Conservation (phyloP, 2,329 filamentous ascomycete genomes). For the Colletotrichum chrysophilum region DNA sequence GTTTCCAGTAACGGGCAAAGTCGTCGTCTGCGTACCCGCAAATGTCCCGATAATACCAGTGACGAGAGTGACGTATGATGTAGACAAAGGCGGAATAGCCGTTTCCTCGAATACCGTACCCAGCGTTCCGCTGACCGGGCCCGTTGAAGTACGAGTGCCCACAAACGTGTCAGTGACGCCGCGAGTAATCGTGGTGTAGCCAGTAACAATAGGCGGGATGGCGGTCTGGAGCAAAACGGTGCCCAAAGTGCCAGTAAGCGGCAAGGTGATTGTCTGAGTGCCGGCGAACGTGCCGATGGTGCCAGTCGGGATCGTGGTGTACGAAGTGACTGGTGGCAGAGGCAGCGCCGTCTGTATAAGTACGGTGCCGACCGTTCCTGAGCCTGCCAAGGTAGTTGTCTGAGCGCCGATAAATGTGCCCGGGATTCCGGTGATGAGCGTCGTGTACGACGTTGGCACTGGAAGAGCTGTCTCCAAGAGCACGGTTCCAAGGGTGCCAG, state of each 20-base stretch:
- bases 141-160: neutral
- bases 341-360: neutral
- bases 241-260: neutral
- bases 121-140: neutral
- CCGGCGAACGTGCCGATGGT: neutral
- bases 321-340: neutral
- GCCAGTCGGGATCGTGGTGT: neutral
- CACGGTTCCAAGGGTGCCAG: neutral
- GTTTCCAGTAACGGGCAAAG: neutral
- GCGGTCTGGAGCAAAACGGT: neutral
- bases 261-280: neutral
- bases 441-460: neutral
- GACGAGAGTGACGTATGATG: neutral
- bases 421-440: neutral
- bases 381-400: neutral
- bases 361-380: neutral
- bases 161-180: neutral
- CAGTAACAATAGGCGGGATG: neutral
- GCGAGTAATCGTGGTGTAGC: neutral
- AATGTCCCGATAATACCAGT: neutral
- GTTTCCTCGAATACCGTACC: neutral
- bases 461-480: slow-evolving; percentile 3
- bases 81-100: neutral
- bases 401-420: neutral
- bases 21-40: neutral